Evolutionary conservation across 106 monocot species (phyloP).

Genomic region (Cymbidium sinense): DNA sequence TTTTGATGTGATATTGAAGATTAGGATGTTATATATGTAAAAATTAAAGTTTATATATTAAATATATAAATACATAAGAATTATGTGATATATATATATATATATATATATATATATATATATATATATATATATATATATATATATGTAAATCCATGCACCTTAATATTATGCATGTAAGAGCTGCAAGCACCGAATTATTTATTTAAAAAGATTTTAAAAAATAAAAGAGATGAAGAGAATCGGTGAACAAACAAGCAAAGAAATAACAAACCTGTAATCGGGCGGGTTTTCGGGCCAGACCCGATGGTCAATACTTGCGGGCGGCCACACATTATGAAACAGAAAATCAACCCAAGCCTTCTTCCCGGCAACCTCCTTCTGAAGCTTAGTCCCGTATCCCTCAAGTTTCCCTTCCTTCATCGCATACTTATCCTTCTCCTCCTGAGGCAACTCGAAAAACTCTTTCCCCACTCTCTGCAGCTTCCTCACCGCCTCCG

Average conservation of each 20-base stretch:
- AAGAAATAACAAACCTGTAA: slow-evolving; percentile 36
- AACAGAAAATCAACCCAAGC: slow-evolving; percentile 71
- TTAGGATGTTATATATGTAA: no score
- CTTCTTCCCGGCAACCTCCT: slow-evolving; percentile 71
- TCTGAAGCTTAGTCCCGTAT: slow-evolving; percentile 69
- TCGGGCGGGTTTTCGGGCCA: slow-evolving; percentile 47
- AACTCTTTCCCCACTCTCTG: slow-evolving; percentile 67
- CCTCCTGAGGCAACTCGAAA: slow-evolving; percentile 67
- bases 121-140: background rate
- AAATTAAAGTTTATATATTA: no score
- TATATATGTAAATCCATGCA: background rate
- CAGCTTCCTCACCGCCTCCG: slow-evolving; percentile 46
- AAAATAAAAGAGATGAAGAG: no score
- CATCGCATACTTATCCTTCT: slow-evolving; percentile 61
- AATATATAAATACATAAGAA: no score
- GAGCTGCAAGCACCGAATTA: no score
- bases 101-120: background rate
- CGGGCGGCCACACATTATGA: slow-evolving; percentile 52
- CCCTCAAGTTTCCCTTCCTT: slow-evolving; percentile 49
- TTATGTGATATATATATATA: background rate
- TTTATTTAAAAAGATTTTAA: no score
- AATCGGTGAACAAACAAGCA: no score
- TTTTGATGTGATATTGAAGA: no score
- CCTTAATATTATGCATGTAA: no score
- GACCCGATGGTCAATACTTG: slow-evolving; percentile 14